phyloP scores from a whole-genome alignment of 345 rosid genomes.

The Hibiscus tridactylites region DNA sequence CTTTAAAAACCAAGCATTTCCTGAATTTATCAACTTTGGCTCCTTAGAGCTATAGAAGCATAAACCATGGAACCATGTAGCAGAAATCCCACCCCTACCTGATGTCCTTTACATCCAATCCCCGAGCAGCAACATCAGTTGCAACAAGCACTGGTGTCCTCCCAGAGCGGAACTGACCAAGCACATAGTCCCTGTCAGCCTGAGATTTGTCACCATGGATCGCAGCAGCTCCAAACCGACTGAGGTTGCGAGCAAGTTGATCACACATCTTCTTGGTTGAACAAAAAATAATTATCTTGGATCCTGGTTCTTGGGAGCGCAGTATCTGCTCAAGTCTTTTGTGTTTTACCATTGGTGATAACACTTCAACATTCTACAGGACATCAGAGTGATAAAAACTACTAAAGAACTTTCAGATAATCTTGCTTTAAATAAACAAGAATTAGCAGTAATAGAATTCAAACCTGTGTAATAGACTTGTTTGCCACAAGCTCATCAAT shows the following conservation, averaged over 20 bases:
- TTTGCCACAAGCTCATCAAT: constrained; percentile 97
- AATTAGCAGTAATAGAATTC: background rate
- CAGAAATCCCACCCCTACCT: constrained; percentile 35
- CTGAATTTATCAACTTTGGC: background rate
- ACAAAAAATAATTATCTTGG: constrained; percentile 66
- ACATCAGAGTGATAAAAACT: background rate
- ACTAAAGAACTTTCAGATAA: background rate
- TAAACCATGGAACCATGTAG: background rate
- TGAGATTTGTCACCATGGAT: constrained; percentile 87
- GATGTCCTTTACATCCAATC: constrained; percentile 80
- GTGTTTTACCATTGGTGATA: constrained; percentile 84
- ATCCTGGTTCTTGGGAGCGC: constrained; percentile 79
- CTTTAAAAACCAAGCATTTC: background rate
- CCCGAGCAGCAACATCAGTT: constrained; percentile 87
- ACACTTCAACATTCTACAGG: constrained; percentile 65
- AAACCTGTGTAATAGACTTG: constrained; percentile 95
- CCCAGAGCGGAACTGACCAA: constrained; percentile 63
- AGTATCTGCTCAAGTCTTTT: constrained; percentile 85
- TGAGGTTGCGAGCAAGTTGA: constrained; percentile 64
- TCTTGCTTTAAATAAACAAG: background rate
- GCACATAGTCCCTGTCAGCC: constrained; percentile 59
- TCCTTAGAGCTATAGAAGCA: background rate
- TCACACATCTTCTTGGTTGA: constrained; percentile 85
- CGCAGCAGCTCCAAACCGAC: constrained; percentile 70
- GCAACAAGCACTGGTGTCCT: constrained; percentile 76